Base-by-base conservation (phyloP, 352 stramenopile genomes). In the Globisporangium camurandrum region DNA sequence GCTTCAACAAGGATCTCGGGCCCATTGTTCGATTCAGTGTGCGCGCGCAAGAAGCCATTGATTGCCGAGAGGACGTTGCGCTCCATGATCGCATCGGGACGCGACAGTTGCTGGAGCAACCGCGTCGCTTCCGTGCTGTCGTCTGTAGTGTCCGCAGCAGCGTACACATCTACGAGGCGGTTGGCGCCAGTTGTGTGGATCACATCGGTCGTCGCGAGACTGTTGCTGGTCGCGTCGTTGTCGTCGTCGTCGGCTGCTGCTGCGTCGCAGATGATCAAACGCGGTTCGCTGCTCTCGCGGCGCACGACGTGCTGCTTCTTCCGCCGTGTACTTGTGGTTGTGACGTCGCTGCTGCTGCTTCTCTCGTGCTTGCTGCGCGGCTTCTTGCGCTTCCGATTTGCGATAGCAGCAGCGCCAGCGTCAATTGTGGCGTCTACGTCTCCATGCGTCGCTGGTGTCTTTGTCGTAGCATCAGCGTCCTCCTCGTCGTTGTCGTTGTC, bases 241-340 rank as follows among this genome's bases (percentile, higher is more conserved):
- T 83, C 66, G 65, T 92, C 77, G 22, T 92, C 77, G n/a, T n/a
- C n/a, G n/a, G n/a, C n/a, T n/a, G n/a, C n/a, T n/a, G n/a, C n/a
- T n/a, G n/a, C n/a, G 46, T 94, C 83, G 50, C 83, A 88, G 39
- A 94, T 89, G 66, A 94, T 94, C 51, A 91, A 71, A 19, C 72
- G 55, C 57, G 73, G 71, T 51, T 86, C 74, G 31, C 68, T 69
- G n/a, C 78, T 65, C 24, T 49, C 39, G 83, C 83, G 31, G 59
- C 57, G 19, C 49, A 56, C 3, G 11, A 48, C 33, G 30, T 56
- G 34, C 54, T 61, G 31, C 38, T 49, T 56, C 46, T 51, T 51
- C 12, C 40, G 40, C 1, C 46, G 50, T 42, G 41, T 39, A 53
- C 7, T 3, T 22, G 9, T 23, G 40, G 17, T 28, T 10, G 23